Evolutionary conservation across 345 rosid genomes (phyloP).

Genomic region (Psidium guajava): DNA sequence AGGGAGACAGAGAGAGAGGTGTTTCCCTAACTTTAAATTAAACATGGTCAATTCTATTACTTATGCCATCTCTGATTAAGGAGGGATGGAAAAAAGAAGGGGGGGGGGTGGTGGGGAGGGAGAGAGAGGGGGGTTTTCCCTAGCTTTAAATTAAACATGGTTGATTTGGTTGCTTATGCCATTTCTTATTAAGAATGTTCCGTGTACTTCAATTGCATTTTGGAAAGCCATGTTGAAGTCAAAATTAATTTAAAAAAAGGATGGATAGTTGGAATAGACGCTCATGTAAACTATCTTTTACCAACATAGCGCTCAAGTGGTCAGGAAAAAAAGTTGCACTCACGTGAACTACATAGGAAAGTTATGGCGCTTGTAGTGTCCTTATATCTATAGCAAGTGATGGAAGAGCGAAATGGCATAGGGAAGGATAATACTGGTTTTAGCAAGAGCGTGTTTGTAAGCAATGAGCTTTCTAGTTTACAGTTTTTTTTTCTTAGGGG

Average conservation of each 20-base stretch:
- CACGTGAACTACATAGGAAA: fast-evolving
- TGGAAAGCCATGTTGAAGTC: fast-evolving
- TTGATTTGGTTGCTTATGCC: too few relatives aligned
- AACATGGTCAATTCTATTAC: too few relatives aligned
- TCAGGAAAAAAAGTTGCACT: fast-evolving
- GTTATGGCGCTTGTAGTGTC: background rate
- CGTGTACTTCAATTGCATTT: background rate
- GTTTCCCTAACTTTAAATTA: too few relatives aligned
- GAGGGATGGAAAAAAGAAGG: too few relatives aligned
- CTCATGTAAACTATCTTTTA: background rate
- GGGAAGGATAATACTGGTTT: background rate
- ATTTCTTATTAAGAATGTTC: background rate
- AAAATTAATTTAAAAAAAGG: background rate
- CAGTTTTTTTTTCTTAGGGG: background rate
- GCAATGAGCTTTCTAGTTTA: background rate
- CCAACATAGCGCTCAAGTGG: fast-evolving
- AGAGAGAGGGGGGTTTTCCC: too few relatives aligned
- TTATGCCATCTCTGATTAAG: too few relatives aligned
- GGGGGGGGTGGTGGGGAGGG: too few relatives aligned
- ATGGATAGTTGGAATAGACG: fast-evolving
- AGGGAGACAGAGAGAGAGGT: too few relatives aligned
- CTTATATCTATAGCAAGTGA: fast-evolving
- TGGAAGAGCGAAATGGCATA: background rate
- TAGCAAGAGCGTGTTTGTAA: background rate
- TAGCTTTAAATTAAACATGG: too few relatives aligned